These are phyloP conservation scores for Penicillium macrosclerotiorum DNA, from an alignment of 495 filamentous ascomycete species.

Conservation along the genomic window DNA sequence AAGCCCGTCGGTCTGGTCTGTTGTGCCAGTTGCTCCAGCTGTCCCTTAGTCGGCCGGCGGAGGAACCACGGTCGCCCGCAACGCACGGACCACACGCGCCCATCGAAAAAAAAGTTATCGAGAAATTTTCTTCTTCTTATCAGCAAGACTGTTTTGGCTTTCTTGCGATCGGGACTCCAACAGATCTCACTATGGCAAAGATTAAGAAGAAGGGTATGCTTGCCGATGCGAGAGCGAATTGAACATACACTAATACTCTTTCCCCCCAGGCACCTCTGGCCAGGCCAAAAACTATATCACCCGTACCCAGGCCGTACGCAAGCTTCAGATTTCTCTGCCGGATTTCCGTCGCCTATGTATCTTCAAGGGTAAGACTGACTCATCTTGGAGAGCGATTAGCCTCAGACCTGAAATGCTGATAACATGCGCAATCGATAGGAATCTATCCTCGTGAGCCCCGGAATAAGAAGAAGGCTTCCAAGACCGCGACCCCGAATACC, in stretches of 20 bases:
- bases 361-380: slow-evolving; percentile 76
- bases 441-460: slow-evolving; percentile 97
- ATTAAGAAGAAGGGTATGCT: slow-evolving; percentile 88
- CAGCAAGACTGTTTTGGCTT: slow-evolving; percentile 22
- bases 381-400: neutral
- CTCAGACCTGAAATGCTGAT: slow-evolving; percentile 15
- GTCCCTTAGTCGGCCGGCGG: slow-evolving; percentile 24
- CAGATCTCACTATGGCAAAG: slow-evolving; percentile 59
- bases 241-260: slow-evolving; percentile 17
- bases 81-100: slow-evolving; percentile 38
- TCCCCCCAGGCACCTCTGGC: slow-evolving; percentile 72
- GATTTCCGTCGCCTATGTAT: slow-evolving; percentile 98
- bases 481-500: slow-evolving; percentile 81
- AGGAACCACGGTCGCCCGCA: slow-evolving; percentile 31
- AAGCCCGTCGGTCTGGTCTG: neutral
- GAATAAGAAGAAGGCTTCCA: slow-evolving; percentile 94
- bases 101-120: slow-evolving; percentile 39
- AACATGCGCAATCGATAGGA: slow-evolving; percentile 40
- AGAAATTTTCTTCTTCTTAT: slow-evolving; percentile 37
- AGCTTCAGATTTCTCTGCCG: slow-evolving; percentile 93
- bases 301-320: slow-evolving; percentile 91
- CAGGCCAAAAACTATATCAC: slow-evolving; percentile 98
- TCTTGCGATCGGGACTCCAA: slow-evolving; percentile 10
- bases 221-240: neutral
- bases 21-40: slow-evolving; percentile 14